Evolutionary conservation across 2,329 filamentous ascomycete genomes (phyloP), one percentile per base, ranked within the genome.

Genomic region (Pyrenochaeta sp.): DNA sequence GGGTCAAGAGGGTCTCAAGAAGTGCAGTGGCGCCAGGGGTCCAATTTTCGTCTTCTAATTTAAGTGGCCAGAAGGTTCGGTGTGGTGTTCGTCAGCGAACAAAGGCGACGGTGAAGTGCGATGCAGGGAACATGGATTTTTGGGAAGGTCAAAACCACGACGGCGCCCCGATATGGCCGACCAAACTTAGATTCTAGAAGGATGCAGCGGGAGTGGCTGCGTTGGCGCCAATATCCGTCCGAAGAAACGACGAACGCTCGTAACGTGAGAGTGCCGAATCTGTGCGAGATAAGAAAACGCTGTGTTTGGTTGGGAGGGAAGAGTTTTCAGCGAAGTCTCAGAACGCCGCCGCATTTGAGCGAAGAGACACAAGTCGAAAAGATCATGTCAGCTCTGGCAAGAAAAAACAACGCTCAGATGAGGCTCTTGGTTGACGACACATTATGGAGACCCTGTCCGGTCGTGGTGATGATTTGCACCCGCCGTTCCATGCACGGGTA

Each of bases 41-140:
- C 58, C 59, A 52, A 24, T 63, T 61, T 61, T 60, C 37, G 54
- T 54, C 48, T 43, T 48, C 45, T 47, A 48, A 41, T 41, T 36
- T 40, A 46, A 47, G 35, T 43, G 64, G 61, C 65, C 60, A 69
- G 65, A 69, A 63, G 46, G 50, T 60, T 68, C 64, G 62, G 48
- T 52, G 31, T 48, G 39, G 37, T 51, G 46, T 57, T 55, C 55
- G 54, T 58, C 54, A 57, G 57, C 55, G 42, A 47, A 58, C 53
- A 62, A 59, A 61, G 50, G 39, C 26, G 31, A 28, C n/a, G 44
- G 61, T 62, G 63, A 55, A 61, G 44, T 48, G 5, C 37, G 35
- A 35, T 27, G 49, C 51, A 58, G 40, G 51, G 58, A 51, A 56
- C 41, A 52, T 48, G 38, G 44, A 41, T 47, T 39, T 46, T 41